Base-by-base conservation (phyloP, 2,329 filamentous ascomycete species). In the Trichoderma breve region DNA sequence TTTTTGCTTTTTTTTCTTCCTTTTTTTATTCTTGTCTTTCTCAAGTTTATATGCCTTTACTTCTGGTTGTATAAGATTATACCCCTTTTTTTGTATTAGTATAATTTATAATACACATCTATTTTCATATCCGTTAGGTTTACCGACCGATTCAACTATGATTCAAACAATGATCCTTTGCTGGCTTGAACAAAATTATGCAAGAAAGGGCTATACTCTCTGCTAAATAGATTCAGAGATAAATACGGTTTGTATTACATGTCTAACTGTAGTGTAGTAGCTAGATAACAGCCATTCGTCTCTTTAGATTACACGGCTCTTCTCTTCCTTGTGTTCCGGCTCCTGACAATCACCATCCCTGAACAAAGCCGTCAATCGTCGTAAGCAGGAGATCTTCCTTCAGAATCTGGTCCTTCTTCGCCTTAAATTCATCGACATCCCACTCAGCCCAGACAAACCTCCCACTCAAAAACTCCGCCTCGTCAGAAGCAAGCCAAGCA, bases 51-150 rank as follows among this genome's bases (percentile, higher is more conserved):
- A 53, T 53, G 11, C 8, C 62, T 71, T 53, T 14, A 39, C 34
- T 63, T 73, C 47, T 51, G 55, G 62, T 63, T 68, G 69, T 57
- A 63, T 73, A 63, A 71, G 63, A 39, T 71, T 36, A 73, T 69
- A 73, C 70, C 71, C 68, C 61, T 24, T 58, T 71, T 63, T n/a
- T 68, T 32, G 28, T 60, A 53, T 24, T 53, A 53, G 11, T 53
- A 24, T 24, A 53, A 14, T 14, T 53, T 53, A 53, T 53, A 53
- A 53, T 53, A 51, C 43, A 21, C n/a, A 51, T 21, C 43, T n/a
- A n/a, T 21, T 47, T 47, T 47, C 15, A 47, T 5, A 21, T n/a
- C 43, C 0, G n/a, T 3, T 5, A 5, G 18, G 43, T 12, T 21
- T 24, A 12, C n/a, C 4, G 8, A 24, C n/a, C 1, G n/a, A 51